Base-by-base conservation (phyloP, 2,329 filamentous ascomycete genomes). In the Chaetothyriales sp. region DNA sequence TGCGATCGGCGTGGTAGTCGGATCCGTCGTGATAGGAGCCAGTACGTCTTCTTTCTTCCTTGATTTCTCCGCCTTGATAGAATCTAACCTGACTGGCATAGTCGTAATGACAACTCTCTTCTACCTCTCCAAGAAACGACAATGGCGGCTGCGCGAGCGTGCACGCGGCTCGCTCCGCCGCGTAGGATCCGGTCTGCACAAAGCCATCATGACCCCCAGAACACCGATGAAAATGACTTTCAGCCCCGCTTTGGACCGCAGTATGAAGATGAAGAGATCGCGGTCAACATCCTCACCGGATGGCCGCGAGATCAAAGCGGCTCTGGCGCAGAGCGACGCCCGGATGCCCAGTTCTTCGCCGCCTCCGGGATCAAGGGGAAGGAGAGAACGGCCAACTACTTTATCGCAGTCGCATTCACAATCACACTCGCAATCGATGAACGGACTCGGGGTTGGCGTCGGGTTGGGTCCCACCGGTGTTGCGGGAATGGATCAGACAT, bases 91-190 rank as follows among this genome's bases (percentile, higher is more conserved):
- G 22, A 25, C 29, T 25, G 19, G 18, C 33, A 10, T 49, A 58
- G 56, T 47, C 43, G 56, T 56, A 3, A 52, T 56, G 33, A 78
- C 81, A 2, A 70, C 80, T 2, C 77, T 92, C 25, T 94, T 85
- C 70, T 87, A 83, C 66, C 66, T 90, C 40, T 85, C 87, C 51
- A 92, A 92, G 74, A 89, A 87, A 70, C 80, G 82, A 46, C 85
- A 89, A 67, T 92, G 87, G 87, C 85, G 82, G 58, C 73, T 92
- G 59, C 79, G 82, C 53, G 80, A 86, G 64, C 84, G 76, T 28
- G 73, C 94, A 52, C 77, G 82, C 51, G 79, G 78, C 57, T 89
- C 85, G 1, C 80, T 80, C 29, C 75, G 73, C 5, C 59, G 59
- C 9, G 59, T 66, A n/a, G 53, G 56, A 1, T 59, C 57, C 48